phyloP scores from a whole-genome alignment of 2,329 filamentous ascomycete genomes.

The Penicillium sp. region DNA sequence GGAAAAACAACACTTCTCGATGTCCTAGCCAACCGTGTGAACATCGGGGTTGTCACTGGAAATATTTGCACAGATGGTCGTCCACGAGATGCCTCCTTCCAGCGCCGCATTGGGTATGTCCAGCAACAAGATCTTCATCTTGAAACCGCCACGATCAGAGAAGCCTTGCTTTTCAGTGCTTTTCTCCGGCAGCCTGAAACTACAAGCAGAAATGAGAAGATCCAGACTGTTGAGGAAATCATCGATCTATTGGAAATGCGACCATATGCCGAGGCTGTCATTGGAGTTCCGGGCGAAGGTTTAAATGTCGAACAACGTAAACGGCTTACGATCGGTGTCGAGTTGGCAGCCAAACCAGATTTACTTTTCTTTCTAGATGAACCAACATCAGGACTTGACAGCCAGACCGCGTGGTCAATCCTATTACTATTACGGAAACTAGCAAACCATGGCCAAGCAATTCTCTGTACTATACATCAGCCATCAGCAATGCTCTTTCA shows the following conservation, averaged over 20 bases:
- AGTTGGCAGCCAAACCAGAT: constrained; percentile 82
- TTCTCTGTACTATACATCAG: constrained; percentile 91
- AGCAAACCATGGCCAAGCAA: constrained; percentile 78
- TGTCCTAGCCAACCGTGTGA: constrained; percentile 74
- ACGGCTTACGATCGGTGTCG: constrained; percentile 87
- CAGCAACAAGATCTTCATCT: constrained; percentile 89
- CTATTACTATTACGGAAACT: constrained; percentile 80
- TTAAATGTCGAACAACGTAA: constrained; percentile 60
- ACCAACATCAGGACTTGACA: constrained; percentile 86
- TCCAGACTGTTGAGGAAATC: constrained; percentile 72
- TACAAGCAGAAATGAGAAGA: constrained; percentile 68
- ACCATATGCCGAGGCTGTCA: constrained; percentile 78
- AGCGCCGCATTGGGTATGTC: constrained; percentile 46
- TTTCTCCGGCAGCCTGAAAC: constrained; percentile 73
- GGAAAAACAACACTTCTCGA: constrained; percentile 88
- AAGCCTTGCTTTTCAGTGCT: constrained; percentile 82
- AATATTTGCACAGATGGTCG: constrained; percentile 75
- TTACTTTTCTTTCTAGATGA: constrained; percentile 87
- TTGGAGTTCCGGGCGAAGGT: constrained; percentile 81
- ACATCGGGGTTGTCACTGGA: constrained; percentile 80
- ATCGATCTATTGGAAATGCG: constrained; percentile 56
- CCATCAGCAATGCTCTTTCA: constrained; percentile 88
- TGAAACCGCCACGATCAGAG: constrained; percentile 76
- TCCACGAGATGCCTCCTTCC: constrained; percentile 55
- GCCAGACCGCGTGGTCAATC: constrained; percentile 86